phyloP scores from a whole-genome alignment of 1,284 basidiomycete genomes.

The Peniophora sp. region DNA sequence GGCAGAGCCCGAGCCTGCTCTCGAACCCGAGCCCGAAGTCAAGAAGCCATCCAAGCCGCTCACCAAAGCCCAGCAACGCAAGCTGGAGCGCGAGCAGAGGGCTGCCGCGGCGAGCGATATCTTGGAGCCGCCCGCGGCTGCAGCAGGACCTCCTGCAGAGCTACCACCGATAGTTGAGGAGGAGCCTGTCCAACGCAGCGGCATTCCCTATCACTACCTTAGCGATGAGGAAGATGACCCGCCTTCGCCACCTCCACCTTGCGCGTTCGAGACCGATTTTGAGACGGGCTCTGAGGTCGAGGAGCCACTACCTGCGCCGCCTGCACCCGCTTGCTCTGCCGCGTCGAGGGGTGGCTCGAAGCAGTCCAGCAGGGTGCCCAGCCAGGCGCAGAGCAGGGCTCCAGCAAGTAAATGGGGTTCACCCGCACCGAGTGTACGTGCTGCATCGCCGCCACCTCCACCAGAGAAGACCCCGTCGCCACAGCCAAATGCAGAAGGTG shows the following conservation, averaged over 20 bases:
- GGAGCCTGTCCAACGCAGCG: too few species aligned
- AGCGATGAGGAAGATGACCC: conserved; percentile 6
- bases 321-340: neutral
- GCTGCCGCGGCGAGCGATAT: neutral
- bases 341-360: conserved; percentile 8
- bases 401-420: conserved; percentile 12
- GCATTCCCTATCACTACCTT: conserved; percentile 8
- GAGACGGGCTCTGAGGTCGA: neutral
- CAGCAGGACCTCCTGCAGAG: neutral
- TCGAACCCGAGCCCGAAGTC: neutral
- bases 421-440: neutral
- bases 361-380: conserved; percentile 8
- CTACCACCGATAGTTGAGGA: too few species aligned
- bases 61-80: neutral
- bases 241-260: neutral
- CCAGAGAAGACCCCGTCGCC: neutral
- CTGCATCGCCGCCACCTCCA: neutral
- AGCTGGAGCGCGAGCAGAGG: neutral
- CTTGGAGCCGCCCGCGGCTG: neutral
- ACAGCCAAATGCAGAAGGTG: neutral
- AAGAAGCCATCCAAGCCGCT: neutral
- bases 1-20: conserved; percentile 4
- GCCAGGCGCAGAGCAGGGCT: conserved; percentile 8
- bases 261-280: conserved; percentile 4
- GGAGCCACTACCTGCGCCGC: neutral